Conservation (phyloP, 345 rosid species). For the Isatis tinctoria region DNA sequence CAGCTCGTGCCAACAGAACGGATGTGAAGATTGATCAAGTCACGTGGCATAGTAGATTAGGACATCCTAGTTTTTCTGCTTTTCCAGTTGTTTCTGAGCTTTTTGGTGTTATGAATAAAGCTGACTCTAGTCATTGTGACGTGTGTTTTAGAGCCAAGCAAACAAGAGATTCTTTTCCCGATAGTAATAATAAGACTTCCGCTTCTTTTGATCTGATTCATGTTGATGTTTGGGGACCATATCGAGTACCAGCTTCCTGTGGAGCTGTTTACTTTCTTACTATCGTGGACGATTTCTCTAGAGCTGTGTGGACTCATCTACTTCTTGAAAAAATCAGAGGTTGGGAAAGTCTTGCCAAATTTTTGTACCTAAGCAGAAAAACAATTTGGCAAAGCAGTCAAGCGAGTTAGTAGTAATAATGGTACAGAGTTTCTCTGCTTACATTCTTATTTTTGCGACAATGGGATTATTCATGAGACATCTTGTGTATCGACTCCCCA, state of each 20-base stretch:
- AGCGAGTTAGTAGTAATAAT: no score
- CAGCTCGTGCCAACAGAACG: no score
- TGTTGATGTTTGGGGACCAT: no score
- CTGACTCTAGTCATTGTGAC: not conserved
- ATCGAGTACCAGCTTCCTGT: not conserved
- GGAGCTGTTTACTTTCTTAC: not conserved
- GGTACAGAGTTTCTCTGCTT: not conserved
- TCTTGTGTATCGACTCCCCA: not conserved
- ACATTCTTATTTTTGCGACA: rapidly evolving
- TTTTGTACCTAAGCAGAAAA: no score
- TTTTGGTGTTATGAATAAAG: not conserved
- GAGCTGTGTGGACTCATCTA: not conserved
- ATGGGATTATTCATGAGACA: not conserved
- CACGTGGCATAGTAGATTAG: no score
- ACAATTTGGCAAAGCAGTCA: not conserved
- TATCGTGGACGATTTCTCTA: not conserved
- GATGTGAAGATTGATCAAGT: no score
- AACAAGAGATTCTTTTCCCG: no score
- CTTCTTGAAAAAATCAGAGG: not conserved
- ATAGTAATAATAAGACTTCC: no score
- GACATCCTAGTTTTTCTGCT: no score
- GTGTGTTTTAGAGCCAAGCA: no score
- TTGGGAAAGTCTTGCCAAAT: no score
- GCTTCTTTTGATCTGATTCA: not conserved
- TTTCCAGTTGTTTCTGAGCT: not conserved